A percentile compares a stretch with the other conserved stretches of the same genome.
phyloP scores from a whole-genome alignment of 75 land plant species.

The Pinus tabuliformis region DNA sequence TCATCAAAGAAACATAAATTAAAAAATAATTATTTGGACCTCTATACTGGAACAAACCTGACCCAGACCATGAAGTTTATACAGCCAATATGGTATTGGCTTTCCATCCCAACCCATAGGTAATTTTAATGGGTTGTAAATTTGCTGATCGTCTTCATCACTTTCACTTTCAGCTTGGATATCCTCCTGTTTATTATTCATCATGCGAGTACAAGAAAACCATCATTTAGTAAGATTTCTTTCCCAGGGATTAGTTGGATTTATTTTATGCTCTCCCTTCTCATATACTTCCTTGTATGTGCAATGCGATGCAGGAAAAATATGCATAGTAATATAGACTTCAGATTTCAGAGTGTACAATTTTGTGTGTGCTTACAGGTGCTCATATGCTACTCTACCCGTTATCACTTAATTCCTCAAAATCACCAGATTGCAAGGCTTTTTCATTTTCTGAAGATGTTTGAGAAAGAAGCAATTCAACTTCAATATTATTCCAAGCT shows the following conservation, averaged over 20 bases:
- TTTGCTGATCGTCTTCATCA: conserved; percentile 97
- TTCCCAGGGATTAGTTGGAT: too few species aligned
- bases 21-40: neutral
- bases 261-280: conserved; percentile 23
- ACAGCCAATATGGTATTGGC: conserved; percentile 99
- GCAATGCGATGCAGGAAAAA: conserved; percentile 2
- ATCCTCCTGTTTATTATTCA: conserved; percentile 66
- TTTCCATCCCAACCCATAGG: conserved; percentile 99
- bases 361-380: neutral
- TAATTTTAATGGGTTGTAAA: conserved; percentile 95
- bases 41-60: conserved; percentile 47
- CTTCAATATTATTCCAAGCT: neutral
- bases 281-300: conserved; percentile 39
- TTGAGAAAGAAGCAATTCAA: neutral
- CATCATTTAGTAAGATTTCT: neutral
- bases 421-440: neutral
- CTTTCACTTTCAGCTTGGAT: conserved; percentile 90
- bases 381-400: neutral
- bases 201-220: neutral
- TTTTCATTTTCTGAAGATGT: neutral
- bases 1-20: neutral
- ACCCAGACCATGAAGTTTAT: conserved; percentile 99
- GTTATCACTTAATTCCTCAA: neutral
- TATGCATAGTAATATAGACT: neutral
- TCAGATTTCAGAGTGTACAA: neutral